phyloP scores from a whole-genome alignment of 192 early-diverging fungal species.

The Umbelopsis vinacea region DNA sequence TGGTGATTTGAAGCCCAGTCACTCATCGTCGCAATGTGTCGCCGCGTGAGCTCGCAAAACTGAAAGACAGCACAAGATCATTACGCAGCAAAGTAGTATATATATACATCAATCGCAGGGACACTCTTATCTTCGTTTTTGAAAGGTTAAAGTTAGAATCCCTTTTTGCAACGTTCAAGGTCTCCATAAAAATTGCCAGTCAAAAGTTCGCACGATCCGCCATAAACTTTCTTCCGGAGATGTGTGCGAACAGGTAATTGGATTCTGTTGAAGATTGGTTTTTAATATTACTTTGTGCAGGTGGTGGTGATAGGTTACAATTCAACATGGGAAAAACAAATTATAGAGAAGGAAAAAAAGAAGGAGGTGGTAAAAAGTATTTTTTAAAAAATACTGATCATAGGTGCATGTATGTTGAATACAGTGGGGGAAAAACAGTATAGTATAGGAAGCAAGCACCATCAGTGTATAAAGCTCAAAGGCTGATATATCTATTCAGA shows the following conservation, averaged over 20 bases:
- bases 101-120: too few species aligned
- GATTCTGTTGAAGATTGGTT: conserved; percentile 15
- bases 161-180: too few species aligned
- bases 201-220: not conserved
- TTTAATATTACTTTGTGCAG: conserved; percentile 9
- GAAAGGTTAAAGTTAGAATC: too few species aligned
- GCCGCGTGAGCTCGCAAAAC: too few species aligned
- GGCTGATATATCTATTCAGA: not conserved
- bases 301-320: not conserved
- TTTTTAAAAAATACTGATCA: not conserved
- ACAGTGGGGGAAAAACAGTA: not conserved
- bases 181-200: too few species aligned
- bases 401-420: conserved; percentile 26
- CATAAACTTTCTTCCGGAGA: not conserved
- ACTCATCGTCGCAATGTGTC: too few species aligned
- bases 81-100: too few species aligned
- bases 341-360: conserved; percentile 6
- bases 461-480: not conserved
- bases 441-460: not conserved
- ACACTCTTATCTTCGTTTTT: too few species aligned
- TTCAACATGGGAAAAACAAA: conserved; percentile 13
- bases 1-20: too few species aligned
- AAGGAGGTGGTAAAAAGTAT: not conserved
- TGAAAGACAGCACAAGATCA: too few species aligned
- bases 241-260: too few species aligned